Conservation (phyloP, 192 early-diverging fungal species). For the Entomortierella beljakovae region DNA sequence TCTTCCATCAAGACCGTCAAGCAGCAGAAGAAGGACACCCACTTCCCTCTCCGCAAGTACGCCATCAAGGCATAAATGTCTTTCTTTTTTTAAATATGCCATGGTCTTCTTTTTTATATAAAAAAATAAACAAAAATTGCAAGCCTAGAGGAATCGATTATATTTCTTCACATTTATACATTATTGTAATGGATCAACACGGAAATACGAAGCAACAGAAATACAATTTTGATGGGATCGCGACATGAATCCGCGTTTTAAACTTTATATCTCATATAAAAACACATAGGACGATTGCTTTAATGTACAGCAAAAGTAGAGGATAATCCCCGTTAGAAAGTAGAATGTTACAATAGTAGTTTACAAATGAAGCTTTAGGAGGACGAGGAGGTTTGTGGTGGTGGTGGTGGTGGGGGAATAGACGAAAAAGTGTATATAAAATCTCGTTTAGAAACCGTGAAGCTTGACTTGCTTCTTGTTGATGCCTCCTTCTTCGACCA, state of each 20-base stretch:
- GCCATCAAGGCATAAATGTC: constrained; percentile 83
- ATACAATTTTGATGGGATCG: too few relatives aligned
- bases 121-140: constrained; percentile 10
- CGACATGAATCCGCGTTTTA: too few relatives aligned
- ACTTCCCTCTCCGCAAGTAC: constrained; percentile 95
- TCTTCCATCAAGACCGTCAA: constrained; percentile 84
- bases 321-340: not conserved
- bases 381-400: not conserved
- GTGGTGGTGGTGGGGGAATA: not conserved
- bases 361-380: constrained; percentile 3
- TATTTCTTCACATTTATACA: too few relatives aligned
- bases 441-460: constrained; percentile 88
- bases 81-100: not conserved
- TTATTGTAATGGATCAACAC: too few relatives aligned
- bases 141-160: too few relatives aligned
- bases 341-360: constrained; percentile 12
- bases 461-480: constrained; percentile 90
- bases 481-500: constrained; percentile 76
- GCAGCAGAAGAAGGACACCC: constrained; percentile 88
- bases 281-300: too few relatives aligned
- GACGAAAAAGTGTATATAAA: not conserved
- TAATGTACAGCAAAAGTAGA: constrained; percentile 9
- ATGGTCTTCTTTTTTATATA: constrained; percentile 3
- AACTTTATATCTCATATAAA: too few relatives aligned
- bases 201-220: too few relatives aligned